Percentiles rank a stretch among this genome's conserved stretches.
Evolutionary conservation across 805 yeast species (phyloP).

Genomic region (Candida corydali): DNA sequence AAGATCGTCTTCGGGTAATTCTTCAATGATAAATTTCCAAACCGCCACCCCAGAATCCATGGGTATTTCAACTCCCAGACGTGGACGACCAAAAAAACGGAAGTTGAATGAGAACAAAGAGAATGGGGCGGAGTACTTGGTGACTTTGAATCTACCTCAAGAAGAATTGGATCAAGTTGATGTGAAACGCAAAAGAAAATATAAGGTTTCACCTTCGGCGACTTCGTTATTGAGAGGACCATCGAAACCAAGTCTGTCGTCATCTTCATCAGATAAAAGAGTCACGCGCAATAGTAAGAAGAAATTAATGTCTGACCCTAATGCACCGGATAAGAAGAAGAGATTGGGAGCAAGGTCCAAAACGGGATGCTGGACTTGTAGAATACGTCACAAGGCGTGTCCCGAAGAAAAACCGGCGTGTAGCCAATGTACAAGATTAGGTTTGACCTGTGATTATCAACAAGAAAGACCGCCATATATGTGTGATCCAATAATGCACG

Average conservation of each 20-base stretch:
- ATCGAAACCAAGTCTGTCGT: not conserved
- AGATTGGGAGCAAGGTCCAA: constrained; percentile 37
- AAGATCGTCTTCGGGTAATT: not conserved
- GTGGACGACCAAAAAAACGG: not conserved
- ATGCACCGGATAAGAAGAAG: constrained; percentile 14
- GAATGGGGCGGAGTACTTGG: not conserved
- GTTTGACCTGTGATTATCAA: constrained; percentile 55
- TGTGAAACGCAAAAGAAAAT: not conserved
- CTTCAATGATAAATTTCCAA: not conserved
- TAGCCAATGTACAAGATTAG: constrained; percentile 51
- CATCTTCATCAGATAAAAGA: not conserved
- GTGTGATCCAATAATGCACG: constrained; percentile 36
- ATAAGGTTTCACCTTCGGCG: not conserved
- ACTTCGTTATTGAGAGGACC: not conserved
- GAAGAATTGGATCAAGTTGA: not conserved
- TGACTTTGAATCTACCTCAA: not conserved
- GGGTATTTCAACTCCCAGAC: not conserved
- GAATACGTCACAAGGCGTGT: constrained; percentile 69
- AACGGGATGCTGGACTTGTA: constrained; percentile 76
- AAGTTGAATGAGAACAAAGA: not conserved
- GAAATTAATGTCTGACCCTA: not conserved
- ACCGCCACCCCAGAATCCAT: not conserved
- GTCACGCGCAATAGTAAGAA: constrained; percentile 1
- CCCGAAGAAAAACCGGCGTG: constrained; percentile 64
- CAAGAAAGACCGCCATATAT: constrained; percentile 52